Percentiles rank a stretch among this genome's conserved stretches.
Evolutionary conservation across 148 eudicot species (phyloP).

Genomic region (Cornus florida): DNA sequence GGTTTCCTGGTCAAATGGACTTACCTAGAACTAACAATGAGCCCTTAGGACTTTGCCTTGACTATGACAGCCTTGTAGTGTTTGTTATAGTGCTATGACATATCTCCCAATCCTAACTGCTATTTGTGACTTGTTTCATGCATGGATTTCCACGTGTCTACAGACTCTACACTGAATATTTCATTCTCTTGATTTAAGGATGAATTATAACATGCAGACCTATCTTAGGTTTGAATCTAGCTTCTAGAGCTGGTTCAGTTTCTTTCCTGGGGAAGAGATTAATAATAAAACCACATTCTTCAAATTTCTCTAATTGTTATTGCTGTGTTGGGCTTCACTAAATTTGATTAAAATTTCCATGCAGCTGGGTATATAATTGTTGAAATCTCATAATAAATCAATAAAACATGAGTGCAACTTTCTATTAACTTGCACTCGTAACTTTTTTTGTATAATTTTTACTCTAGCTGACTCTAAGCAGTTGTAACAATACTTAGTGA

Average conservation of each 20-base stretch:
- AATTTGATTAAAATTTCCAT: neutral
- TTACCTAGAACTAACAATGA: too few relatives aligned
- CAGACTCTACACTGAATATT: too few relatives aligned
- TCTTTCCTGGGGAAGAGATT: neutral
- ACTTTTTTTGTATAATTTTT: neutral
- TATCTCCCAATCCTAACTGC: too few relatives aligned
- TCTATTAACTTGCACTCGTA: neutral
- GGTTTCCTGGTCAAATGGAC: too few relatives aligned
- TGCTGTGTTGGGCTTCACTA: neutral
- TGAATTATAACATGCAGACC: neutral
- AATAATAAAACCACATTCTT: neutral
- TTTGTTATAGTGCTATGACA: too few relatives aligned
- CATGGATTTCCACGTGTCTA: too few relatives aligned
- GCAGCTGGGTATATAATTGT: neutral
- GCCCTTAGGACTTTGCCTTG: too few relatives aligned
- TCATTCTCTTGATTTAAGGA: too few relatives aligned
- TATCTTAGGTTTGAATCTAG: neutral
- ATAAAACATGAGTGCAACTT: constrained; percentile 2
- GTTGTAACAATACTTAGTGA: too few relatives aligned
- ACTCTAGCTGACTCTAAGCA: neutral
- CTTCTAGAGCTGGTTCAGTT: neutral
- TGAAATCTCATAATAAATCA: neutral
- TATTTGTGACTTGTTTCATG: too few relatives aligned
- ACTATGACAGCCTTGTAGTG: too few relatives aligned
- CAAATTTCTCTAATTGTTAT: neutral